Evolutionary conservation across 164 flowering plant genomes (phyloP).

Genomic region (Vitis labrusca): DNA sequence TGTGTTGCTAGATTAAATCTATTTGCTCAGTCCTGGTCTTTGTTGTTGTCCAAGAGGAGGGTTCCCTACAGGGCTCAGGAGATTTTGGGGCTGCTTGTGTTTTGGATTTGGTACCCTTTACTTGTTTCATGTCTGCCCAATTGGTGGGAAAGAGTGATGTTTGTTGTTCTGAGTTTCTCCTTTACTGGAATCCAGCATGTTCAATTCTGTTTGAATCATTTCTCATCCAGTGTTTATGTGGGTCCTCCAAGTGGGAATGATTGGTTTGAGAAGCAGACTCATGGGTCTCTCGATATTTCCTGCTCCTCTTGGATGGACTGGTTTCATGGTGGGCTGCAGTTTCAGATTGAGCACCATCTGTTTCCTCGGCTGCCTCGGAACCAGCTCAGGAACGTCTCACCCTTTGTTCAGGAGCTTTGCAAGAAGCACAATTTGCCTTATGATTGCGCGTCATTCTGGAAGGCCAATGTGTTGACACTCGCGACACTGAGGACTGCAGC

Average conservation of each 20-base stretch:
- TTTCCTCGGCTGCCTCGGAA: constrained; percentile 45
- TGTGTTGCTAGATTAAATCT: constrained; percentile 10
- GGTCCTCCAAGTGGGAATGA: constrained; percentile 35
- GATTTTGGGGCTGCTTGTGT: constrained; percentile 9
- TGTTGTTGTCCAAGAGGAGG: not conserved
- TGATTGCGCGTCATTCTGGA: constrained; percentile 28
- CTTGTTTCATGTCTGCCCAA: constrained; percentile 11
- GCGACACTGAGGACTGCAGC: constrained; percentile 35
- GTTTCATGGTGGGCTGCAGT: constrained; percentile 59
- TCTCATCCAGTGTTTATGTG: constrained; percentile 33
- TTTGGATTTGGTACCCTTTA: constrained; percentile 16
- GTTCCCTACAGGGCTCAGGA: constrained; percentile 3
- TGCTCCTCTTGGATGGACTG: constrained; percentile 57
- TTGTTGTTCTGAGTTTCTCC: constrained; percentile 5
- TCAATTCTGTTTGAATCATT: constrained; percentile 30
- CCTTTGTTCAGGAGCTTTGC: constrained; percentile 37
- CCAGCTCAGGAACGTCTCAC: constrained; percentile 32
- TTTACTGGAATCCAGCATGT: constrained; percentile 14
- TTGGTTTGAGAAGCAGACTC: constrained; percentile 45
- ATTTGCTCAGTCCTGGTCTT: constrained; percentile 9
- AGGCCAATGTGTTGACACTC: constrained; percentile 33
- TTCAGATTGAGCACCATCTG: constrained; percentile 53
- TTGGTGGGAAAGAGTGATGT: constrained; percentile 11
- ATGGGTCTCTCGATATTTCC: constrained; percentile 34
- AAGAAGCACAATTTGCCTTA: constrained; percentile 45